Conservation (phyloP, 192 early-diverging fungal genomes). For the Linnemannia hyalina region DNA sequence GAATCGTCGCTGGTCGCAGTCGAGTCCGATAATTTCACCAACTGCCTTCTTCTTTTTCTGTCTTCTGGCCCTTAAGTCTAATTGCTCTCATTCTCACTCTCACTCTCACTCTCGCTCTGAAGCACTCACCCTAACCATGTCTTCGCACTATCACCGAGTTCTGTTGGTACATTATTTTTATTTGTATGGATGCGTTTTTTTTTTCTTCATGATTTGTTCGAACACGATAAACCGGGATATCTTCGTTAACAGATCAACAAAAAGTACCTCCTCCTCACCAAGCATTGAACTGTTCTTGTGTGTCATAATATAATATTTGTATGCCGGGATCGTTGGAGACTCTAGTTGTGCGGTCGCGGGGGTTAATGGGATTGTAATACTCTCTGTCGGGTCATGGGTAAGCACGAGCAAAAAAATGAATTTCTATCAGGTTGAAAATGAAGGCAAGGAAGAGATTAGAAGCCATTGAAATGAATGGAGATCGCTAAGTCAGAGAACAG, state of each 20-base stretch:
- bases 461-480: neutral
- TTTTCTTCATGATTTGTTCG: conserved; percentile 24
- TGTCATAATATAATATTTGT: neutral
- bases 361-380: conserved; percentile 10
- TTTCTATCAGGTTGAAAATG: neutral
- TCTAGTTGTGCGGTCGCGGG: conserved; percentile 40
- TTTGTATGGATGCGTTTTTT: conserved; percentile 6
- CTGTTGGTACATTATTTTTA: conserved; percentile 1
- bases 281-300: neutral
- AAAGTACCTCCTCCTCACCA: neutral
- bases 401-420: neutral
- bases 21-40: conserved; percentile 9
- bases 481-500: neutral
- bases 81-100: neutral
- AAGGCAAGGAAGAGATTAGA: neutral
- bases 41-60: neutral
- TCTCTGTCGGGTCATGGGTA: conserved; percentile 28
- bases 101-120: neutral
- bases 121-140: neutral
- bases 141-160: too few relatives aligned
- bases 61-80: neutral
- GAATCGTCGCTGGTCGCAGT: conserved; percentile 22
- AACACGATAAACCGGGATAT: conserved; percentile 51
- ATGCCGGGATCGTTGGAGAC: conserved; percentile 3
- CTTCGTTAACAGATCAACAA: conserved; percentile 52